Percentiles rank a stretch among this genome's conserved stretches.
These are phyloP conservation scores for Pseudogymnoascus sp. DNA, from an alignment of 2,329 filamentous ascomycete species.

Conservation along the genomic window DNA sequence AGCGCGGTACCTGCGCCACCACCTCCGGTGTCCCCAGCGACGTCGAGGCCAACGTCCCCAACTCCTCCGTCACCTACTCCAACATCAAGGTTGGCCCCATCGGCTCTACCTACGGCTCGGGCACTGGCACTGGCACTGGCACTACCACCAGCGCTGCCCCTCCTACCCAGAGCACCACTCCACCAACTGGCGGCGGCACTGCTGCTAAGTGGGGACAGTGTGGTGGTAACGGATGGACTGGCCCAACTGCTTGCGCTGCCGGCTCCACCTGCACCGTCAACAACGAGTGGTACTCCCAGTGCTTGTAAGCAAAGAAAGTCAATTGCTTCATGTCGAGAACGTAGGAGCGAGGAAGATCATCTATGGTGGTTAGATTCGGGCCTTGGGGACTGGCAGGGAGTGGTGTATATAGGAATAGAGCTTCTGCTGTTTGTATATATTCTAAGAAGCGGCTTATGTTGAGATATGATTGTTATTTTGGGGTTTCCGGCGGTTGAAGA, in stretches of 20 bases:
- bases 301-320: slow-evolving; percentile 13
- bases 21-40: slow-evolving; percentile 42
- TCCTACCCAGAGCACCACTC: neutral
- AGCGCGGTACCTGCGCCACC: slow-evolving; percentile 46
- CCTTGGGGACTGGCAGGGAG: neutral
- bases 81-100: slow-evolving; percentile 28
- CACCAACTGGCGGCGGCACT: neutral
- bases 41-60: slow-evolving; percentile 38
- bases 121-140: neutral
- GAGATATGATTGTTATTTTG: neutral
- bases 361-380: neutral
- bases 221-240: slow-evolving; percentile 15
- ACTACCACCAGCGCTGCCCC: neutral
- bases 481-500: neutral
- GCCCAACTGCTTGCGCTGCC: slow-evolving; percentile 17
- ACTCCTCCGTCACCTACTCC: slow-evolving; percentile 34
- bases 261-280: slow-evolving; percentile 14
- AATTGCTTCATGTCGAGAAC: neutral
- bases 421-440: slow-evolving; percentile 2
- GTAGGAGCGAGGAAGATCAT: neutral
- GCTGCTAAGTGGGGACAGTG: slow-evolving; percentile 11
- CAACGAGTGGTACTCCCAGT: slow-evolving; percentile 23
- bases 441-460: neutral
- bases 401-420: slow-evolving; percentile 5
- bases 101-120: slow-evolving; percentile 22